phyloP scores from a whole-genome alignment of 2,329 filamentous ascomycete species.

The Xylaria hypoxylon region DNA sequence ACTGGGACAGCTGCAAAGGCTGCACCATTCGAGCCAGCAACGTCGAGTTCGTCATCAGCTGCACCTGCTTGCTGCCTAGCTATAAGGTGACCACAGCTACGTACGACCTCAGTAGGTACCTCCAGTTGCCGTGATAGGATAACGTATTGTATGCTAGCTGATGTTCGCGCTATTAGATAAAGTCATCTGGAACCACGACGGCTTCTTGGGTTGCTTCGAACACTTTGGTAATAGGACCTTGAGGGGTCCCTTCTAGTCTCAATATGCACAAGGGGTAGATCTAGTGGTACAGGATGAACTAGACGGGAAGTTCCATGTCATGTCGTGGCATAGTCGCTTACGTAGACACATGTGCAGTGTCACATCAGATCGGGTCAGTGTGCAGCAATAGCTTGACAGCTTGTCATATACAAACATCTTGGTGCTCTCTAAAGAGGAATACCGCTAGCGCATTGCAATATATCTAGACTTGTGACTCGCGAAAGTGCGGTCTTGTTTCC shows the following conservation, averaged over 20 bases:
- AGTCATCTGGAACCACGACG: conserved; percentile 53
- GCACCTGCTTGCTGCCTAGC: conserved; percentile 44
- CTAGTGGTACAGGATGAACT: conserved; percentile 5
- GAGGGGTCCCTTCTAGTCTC: conserved; percentile 44
- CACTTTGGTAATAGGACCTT: conserved; percentile 54
- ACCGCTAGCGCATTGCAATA: background rate
- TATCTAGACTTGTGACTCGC: background rate
- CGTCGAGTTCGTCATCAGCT: conserved; percentile 44
- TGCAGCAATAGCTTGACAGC: background rate
- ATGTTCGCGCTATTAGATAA: conserved; percentile 46
- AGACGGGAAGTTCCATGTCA: background rate
- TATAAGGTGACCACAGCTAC: conserved; percentile 36
- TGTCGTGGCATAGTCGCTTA: conserved; percentile 22
- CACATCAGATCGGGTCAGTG: conserved; percentile 1
- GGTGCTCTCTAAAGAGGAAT: background rate
- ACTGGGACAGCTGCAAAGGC: conserved; percentile 46
- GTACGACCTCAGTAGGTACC: conserved; percentile 48
- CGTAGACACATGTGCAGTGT: conserved; percentile 20
- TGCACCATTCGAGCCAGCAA: conserved; percentile 46
- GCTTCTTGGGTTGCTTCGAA: conserved; percentile 54
- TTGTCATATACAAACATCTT: conserved; percentile 2
- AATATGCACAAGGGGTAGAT: conserved; percentile 6
- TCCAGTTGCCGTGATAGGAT: background rate
- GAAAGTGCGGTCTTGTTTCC: background rate
- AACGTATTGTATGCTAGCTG: conserved; percentile 17